phyloP scores from a whole-genome alignment of 331 rosid species.

The Cucumis variabilis region DNA sequence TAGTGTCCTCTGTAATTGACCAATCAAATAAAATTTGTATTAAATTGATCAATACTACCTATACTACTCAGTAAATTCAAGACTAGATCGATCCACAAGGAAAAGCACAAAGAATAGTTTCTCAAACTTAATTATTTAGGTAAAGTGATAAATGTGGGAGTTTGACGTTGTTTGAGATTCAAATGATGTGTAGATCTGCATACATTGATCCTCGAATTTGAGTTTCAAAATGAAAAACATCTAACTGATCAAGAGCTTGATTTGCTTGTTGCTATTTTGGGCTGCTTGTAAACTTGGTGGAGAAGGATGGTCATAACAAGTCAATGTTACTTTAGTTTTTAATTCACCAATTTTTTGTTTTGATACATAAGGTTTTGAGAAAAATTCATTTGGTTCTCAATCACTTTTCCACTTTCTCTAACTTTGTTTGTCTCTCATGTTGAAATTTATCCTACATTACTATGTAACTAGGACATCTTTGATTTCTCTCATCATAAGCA shows the following conservation, averaged over 20 bases:
- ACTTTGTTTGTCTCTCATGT: background rate
- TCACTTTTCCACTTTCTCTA: background rate
- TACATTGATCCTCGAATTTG: slow-evolving; percentile 44
- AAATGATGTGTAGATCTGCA: no score
- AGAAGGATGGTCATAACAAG: slow-evolving; percentile 93
- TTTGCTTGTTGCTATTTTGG: slow-evolving; percentile 97
- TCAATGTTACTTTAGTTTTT: slow-evolving; percentile 31
- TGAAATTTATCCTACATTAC: background rate
- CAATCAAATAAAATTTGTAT: no score
- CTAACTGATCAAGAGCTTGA: slow-evolving; percentile 88
- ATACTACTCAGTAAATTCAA: no score
- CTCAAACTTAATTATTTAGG: no score
- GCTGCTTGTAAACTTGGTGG: slow-evolving; percentile 96
- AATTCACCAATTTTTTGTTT: background rate
- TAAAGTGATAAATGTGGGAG: no score
- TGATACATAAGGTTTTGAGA: background rate
- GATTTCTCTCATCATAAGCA: background rate
- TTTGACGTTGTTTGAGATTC: no score
- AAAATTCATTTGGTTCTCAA: background rate
- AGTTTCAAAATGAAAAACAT: slow-evolving; percentile 55
- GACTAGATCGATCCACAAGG: no score
- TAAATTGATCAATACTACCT: no score
- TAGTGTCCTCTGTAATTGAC: no score
- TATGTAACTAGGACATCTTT: background rate
- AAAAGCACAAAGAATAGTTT: no score